Conservation (phyloP, 208 protist genomes). For the Trypanosoma lewisi region DNA sequence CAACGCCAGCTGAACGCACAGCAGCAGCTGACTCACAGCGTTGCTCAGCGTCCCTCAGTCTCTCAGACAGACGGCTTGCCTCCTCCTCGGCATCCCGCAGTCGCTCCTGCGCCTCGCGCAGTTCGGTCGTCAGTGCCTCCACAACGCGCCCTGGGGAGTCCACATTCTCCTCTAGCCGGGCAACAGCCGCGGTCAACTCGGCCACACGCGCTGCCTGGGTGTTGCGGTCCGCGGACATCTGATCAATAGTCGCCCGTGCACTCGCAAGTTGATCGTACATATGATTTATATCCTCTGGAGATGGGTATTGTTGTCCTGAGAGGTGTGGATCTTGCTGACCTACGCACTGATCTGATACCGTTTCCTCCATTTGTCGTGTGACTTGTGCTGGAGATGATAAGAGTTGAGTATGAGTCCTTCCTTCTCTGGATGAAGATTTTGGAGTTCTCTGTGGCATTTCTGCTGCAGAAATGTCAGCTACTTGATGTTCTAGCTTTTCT, state of each 20-base stretch:
- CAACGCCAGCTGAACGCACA: not conserved
- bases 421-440: not conserved
- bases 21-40: slow-evolving; percentile 5
- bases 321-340: not conserved
- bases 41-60: slow-evolving; percentile 18
- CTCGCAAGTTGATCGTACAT: not conserved
- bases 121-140: slow-evolving; percentile 8
- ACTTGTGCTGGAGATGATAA: not conserved
- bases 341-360: not conserved
- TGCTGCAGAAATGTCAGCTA: not conserved
- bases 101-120: slow-evolving; percentile 20
- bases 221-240: not conserved
- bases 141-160: not conserved
- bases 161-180: slow-evolving; percentile 1
- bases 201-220: not conserved
- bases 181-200: slow-evolving; percentile 3
- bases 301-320: not conserved
- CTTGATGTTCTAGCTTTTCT: not conserved
- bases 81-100: slow-evolving; percentile 24
- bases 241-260: not conserved
- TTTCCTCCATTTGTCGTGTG: not conserved
- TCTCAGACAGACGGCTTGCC: slow-evolving; percentile 14
- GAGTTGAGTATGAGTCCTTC: not conserved
- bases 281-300: not conserved
- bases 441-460: not conserved